Base-by-base conservation (phyloP, 2,329 filamentous ascomycete genomes). In the Monilinia polystroma region DNA sequence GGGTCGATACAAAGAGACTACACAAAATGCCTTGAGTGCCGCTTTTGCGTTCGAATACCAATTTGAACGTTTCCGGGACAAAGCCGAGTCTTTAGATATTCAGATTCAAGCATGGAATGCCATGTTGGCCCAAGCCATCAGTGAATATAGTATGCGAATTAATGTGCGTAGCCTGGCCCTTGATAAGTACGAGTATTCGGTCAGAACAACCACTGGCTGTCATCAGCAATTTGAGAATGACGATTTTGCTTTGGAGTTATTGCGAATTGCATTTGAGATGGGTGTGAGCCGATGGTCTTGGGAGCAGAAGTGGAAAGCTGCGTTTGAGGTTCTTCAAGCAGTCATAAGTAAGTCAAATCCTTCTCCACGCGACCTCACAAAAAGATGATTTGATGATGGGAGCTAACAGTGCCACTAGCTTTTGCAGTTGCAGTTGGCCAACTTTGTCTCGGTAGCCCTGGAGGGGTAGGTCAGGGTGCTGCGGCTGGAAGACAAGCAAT, bases 401-500 rank as follows among this genome's bases (percentile, higher is more conserved):
- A 51, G 7, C 20, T 49, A 60, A 60, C 0, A 4, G 8, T 16
- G 5, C 29, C 4, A 7, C 14, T 51, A 60, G 57, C 57, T 26
- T 60, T 60, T 60, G 57, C 57, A 20, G 32, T 60, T 51, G 57
- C 57, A 8, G 57, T 60, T 38, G 57, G 57, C 8, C 57, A 60
- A 20, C 45, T 60, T n/a, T 60, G 57, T n/a, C 43, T 60, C 14
- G 57, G 45, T 18, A 60, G 57, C 18, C 57, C 57, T 7, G 57
- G 43, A 18, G 57, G 57, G 18, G 29, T 60, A 18, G 57, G 29
- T 10, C 57, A 49, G 23, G 57, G 57, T 1, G 57, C 57, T 0
- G 29, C 32, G 38, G 57, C 57, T 38, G 57, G 57, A 60, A 60
- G 45, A 60, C 57, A 51, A 45, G 57, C 57, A 6, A 60, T 60